Evolutionary conservation across 176 grass and related monocot genomes (phyloP).

Genomic region (Oryza nivara): DNA sequence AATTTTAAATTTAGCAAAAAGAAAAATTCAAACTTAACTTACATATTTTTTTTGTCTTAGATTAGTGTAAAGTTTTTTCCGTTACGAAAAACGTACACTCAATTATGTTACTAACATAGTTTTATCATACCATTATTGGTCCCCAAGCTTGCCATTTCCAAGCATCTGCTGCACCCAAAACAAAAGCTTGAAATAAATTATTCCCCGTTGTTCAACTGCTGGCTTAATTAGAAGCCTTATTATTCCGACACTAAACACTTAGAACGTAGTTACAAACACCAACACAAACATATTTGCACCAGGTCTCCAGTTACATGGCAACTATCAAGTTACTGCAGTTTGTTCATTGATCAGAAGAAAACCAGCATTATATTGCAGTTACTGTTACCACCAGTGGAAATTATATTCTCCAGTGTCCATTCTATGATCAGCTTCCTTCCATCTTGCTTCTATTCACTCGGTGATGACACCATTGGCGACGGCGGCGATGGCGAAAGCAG

Average conservation of each 20-base stretch:
- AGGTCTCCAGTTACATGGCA: background rate
- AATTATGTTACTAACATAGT: too few species aligned
- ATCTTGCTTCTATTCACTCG: slow-evolving; percentile 10
- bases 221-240: background rate
- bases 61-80: too few species aligned
- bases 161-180: background rate
- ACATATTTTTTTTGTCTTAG: too few species aligned
- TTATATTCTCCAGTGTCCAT: background rate
- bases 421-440: background rate
- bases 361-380: background rate
- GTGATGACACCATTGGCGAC: slow-evolving; percentile 43
- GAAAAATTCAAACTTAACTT: too few species aligned
- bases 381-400: background rate
- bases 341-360: background rate
- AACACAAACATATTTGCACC: background rate
- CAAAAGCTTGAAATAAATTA: background rate
- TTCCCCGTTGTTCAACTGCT: background rate
- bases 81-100: too few species aligned
- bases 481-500: slow-evolving; percentile 47
- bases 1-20: too few species aligned
- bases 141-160: too few species aligned
- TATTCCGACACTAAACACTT: background rate
- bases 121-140: too few species aligned
- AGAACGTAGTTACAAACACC: background rate
- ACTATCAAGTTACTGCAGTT: background rate